phyloP scores from a whole-genome alignment of 2,329 filamentous ascomycete genomes.

The Blastomyces parvus region DNA sequence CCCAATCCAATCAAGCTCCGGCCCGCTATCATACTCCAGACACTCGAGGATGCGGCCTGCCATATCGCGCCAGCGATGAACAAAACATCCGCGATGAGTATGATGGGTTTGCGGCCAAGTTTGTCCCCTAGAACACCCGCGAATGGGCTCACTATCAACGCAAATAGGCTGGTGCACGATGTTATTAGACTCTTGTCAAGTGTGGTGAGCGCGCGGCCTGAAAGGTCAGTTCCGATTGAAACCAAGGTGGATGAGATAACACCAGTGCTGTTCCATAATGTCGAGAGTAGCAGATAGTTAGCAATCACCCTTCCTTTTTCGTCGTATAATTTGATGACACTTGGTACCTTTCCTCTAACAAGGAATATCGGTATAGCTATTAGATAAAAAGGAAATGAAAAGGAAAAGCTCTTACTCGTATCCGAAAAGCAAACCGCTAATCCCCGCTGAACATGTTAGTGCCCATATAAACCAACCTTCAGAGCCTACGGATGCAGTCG shows the following conservation, averaged over 20 bases:
- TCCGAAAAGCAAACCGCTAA: slow-evolving; percentile 52
- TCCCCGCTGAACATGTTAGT: slow-evolving; percentile 48
- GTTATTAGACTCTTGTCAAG: slow-evolving; percentile 52
- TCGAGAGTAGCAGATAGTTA: slow-evolving; percentile 14
- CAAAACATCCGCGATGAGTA: slow-evolving; percentile 38
- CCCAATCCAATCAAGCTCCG: slow-evolving; percentile 40
- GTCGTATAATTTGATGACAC: background rate
- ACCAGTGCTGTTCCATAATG: slow-evolving; percentile 40
- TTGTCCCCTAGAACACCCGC: slow-evolving; percentile 45
- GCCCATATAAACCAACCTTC: slow-evolving; percentile 42
- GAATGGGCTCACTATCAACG: slow-evolving; percentile 47
- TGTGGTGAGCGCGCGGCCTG: slow-evolving; percentile 41
- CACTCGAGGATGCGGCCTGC: slow-evolving; percentile 33
- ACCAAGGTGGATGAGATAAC: slow-evolving; percentile 54
- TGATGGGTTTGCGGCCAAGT: slow-evolving; percentile 40
- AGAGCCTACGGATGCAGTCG: background rate
- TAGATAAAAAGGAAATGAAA: background rate
- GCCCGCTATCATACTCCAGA: slow-evolving; percentile 40
- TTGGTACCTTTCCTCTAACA: background rate
- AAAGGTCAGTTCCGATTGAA: slow-evolving; percentile 46
- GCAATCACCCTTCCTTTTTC: background rate
- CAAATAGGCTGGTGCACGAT: slow-evolving; percentile 48
- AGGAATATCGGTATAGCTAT: background rate
- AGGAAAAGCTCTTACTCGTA: slow-evolving; percentile 42
- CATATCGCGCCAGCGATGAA: slow-evolving; percentile 38